Evolutionary conservation across 371 early-diverging fungal genomes (phyloP), one percentile per base, ranked within the genome.

Genomic region (Thermomucor indicae-seudaticae): DNA sequence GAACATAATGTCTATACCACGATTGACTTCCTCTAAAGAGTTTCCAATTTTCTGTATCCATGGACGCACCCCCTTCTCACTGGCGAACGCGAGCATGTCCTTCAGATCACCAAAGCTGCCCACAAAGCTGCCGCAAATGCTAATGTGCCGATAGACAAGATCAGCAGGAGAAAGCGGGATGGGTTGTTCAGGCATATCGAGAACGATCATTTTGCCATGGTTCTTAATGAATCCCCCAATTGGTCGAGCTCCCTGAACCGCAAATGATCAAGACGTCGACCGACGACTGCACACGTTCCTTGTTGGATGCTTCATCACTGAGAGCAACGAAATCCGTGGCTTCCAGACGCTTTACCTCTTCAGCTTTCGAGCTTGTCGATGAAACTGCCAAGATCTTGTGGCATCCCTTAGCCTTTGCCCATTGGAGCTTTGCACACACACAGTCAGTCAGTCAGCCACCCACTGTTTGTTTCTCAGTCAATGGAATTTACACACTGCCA

Each of bases 21-120:
- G 72, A 54, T 90, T 88, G 29, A 81, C 80, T 27, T 87, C 69
- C 11, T 64, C 69, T 49, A 89, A 66, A 7, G 82, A 73, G 31
- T 65, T 68, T 23, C 64, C 66, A 40, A 81, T 67, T 47, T 57
- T 70, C 57, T 90, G 80, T 38, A 89, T 72, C 75, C 78, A 79
- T 14, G 90, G 86, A 10, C 77, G 57, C 27, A 91, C 81, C 34
- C 75, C 67, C 35, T 81, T 75, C 62, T 86, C 58, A 51, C 77
- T 75, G 0, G 90, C 87, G 62, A 91, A 84, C 12, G 71, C 71
- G 6, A 93, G 70, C 79, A 86, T 87, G 47, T 84, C 83, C 19
- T 64, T 58, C 19, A 89, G 54, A 23, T 73, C 74, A 2, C 60
- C 62, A 34, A 59, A 55, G 29, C 80, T 75, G 31, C 91, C 92